phyloP scores from a whole-genome alignment of 257 asterid genomes.

The Lycium barbarum region DNA sequence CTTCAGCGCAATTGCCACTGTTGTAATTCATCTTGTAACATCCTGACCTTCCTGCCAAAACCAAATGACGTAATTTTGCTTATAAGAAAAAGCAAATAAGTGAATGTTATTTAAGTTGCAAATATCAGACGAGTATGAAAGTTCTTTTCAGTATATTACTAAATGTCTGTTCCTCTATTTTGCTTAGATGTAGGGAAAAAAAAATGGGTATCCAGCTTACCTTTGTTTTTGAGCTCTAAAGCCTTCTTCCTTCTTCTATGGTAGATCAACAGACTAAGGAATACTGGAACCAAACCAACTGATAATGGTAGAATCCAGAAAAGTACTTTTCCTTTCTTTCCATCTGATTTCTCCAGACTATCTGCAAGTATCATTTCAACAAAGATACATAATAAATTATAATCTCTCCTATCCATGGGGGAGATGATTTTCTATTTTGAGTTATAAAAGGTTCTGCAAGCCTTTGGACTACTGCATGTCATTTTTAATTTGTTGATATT shows the following conservation, averaged over 20 bases:
- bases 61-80: neutral
- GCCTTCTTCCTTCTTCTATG: constrained; percentile 13
- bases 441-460: neutral
- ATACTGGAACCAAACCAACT: constrained; percentile 3
- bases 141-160: neutral
- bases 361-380: constrained; percentile 2
- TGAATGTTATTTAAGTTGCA: neutral
- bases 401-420: neutral
- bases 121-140: neutral
- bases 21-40: neutral
- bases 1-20: constrained; percentile 28
- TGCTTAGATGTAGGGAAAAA: neutral
- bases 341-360: neutral
- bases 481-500: neutral
- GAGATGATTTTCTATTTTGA: neutral
- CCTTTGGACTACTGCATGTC: neutral
- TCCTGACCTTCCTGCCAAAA: constrained; percentile 1
- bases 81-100: neutral
- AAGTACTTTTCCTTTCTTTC: neutral
- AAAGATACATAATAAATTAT: neutral
- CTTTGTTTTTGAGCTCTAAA: neutral
- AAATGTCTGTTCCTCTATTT: neutral
- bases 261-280: constrained; percentile 2
- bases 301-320: neutral
- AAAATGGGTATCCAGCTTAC: neutral